Evolutionary conservation across 805 yeast species (phyloP).

Genomic region (Candida qinlingensis): DNA sequence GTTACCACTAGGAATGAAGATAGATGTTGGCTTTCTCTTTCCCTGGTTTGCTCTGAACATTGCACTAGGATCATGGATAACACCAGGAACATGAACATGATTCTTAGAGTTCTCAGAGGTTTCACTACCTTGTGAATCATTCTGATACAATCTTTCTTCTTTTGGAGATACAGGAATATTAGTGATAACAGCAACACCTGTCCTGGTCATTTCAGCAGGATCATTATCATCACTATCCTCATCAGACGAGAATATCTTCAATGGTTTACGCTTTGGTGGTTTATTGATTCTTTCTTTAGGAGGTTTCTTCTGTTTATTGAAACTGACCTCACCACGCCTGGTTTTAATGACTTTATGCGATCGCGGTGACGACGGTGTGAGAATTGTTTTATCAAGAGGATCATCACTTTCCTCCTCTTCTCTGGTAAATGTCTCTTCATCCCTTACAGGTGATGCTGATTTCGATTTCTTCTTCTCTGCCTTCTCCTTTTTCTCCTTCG

Average conservation of each 20-base stretch:
- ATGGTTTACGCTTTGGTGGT: not conserved
- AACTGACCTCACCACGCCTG: not conserved
- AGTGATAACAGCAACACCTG: not conserved
- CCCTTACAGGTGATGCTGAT: no score
- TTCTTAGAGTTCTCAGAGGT: not conserved
- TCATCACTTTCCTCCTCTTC: not conserved
- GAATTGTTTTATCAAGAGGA: not conserved
- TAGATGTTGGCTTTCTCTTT: not conserved
- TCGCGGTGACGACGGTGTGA: not conserved
- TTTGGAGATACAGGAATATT: not conserved
- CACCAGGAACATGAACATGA: not conserved
- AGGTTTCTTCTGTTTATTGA: not conserved
- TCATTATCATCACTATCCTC: not conserved
- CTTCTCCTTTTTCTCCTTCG: no score
- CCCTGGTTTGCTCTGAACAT: not conserved
- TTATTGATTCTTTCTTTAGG: not conserved
- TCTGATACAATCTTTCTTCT: not conserved
- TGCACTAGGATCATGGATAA: not conserved
- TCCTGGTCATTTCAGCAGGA: not conserved
- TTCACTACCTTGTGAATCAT: not conserved
- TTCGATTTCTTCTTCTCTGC: no score
- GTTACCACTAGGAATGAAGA: not conserved
- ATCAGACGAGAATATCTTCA: not conserved
- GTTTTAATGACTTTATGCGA: not conserved
- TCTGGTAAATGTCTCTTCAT: no score